Conservation (phyloP, 2,329 filamentous ascomycete species). For the Fusarium incarnatum region DNA sequence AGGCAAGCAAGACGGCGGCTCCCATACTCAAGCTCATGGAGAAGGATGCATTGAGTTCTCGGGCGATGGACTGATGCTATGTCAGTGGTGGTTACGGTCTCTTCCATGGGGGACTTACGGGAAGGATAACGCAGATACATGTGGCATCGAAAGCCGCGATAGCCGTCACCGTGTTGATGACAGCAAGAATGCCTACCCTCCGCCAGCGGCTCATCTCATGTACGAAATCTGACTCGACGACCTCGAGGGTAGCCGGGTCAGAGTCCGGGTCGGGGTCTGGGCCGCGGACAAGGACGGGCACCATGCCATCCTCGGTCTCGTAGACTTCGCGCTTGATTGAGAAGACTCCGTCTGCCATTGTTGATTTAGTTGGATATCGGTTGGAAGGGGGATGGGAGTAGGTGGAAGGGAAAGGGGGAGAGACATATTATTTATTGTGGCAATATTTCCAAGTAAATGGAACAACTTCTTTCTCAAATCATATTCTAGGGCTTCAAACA, state of each 20-base stretch:
- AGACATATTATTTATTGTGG: not conserved
- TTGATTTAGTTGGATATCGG: not conserved
- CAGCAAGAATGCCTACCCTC: constrained; percentile 34
- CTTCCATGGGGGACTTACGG: constrained; percentile 22
- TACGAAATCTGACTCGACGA: not conserved
- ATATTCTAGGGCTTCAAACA: not conserved
- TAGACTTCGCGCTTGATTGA: not conserved
- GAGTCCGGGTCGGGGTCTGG: not conserved
- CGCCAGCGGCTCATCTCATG: not conserved
- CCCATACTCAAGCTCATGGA: constrained; percentile 54
- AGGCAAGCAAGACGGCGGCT: constrained; percentile 75
- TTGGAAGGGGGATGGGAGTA: not conserved
- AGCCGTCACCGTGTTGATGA: constrained; percentile 41
- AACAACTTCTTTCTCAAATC: not conserved
- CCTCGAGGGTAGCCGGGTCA: not conserved
- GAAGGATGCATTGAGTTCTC: constrained; percentile 44
- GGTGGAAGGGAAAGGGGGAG: not conserved
- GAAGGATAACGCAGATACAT: constrained; percentile 47
- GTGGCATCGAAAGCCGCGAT: constrained; percentile 46
- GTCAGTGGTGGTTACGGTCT: not conserved
- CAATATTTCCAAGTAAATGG: not conserved
- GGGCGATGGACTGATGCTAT: constrained; percentile 37
- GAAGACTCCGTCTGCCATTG: not conserved
- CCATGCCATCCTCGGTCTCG: not conserved
- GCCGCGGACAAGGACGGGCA: not conserved